Evolutionary conservation across 495 filamentous ascomycete genomes (phyloP).

Genomic region (Xylaria curta): DNA sequence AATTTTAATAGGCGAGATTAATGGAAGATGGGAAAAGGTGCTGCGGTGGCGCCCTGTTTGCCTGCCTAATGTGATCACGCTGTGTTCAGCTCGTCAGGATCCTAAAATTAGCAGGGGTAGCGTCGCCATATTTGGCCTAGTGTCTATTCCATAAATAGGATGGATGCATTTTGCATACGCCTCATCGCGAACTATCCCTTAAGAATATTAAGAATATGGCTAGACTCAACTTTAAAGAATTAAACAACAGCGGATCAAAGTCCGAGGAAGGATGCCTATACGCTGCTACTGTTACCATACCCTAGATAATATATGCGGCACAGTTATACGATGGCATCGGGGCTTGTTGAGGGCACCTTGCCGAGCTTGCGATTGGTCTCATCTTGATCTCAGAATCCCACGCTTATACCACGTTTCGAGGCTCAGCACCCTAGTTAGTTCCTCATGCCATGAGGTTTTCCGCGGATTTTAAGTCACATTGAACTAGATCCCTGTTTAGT

Average conservation of each 20-base stretch:
- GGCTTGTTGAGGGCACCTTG: background rate
- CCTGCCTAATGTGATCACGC: background rate
- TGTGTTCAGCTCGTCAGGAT: background rate
- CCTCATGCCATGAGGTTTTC: background rate
- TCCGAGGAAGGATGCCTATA: background rate
- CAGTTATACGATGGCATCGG: background rate
- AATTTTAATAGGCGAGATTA: background rate
- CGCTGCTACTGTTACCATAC: background rate
- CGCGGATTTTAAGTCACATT: background rate
- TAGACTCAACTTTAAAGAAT: background rate
- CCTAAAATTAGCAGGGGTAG: background rate
- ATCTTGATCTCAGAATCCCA: background rate
- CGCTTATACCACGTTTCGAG: background rate
- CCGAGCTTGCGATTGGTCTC: background rate
- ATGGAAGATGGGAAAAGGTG: background rate
- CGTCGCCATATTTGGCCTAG: background rate
- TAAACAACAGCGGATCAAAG: background rate
- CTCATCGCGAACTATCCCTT: background rate
- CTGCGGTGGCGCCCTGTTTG: background rate
- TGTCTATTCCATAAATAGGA: background rate
- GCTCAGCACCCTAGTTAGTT: background rate
- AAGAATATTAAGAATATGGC: background rate
- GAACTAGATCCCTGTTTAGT: background rate
- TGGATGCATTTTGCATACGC: background rate
- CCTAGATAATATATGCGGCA: background rate